Evolutionary conservation across 1,139 yeast genomes (phyloP).

Genomic region (Casaregolazyma lundiana): DNA sequence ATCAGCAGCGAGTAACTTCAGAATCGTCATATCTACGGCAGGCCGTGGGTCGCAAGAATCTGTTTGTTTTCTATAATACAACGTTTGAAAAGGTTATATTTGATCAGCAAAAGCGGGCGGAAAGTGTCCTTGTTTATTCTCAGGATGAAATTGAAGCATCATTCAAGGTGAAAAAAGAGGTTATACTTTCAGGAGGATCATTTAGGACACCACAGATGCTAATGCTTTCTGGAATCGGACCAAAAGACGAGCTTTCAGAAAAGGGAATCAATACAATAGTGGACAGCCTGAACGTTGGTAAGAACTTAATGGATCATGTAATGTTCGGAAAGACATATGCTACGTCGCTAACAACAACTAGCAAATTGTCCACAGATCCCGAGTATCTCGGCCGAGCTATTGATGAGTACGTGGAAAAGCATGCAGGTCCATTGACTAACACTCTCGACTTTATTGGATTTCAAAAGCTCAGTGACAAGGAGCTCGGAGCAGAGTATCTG

Average conservation of each 20-base stretch:
- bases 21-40: not conserved
- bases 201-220: conserved; percentile 30
- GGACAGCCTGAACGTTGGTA: conserved; percentile 28
- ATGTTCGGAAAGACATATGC: not conserved
- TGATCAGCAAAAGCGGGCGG: conserved; percentile 12
- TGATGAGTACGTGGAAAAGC: not conserved
- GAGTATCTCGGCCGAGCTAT: not conserved
- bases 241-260: conserved; percentile 21
- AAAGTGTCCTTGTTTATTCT: conserved; percentile 24
- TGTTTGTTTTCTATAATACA: not conserved
- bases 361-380: not conserved
- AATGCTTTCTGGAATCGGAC: conserved; percentile 31
- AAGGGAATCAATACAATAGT: conserved; percentile 26
- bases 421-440: not conserved
- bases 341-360: not conserved
- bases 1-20: not conserved
- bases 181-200: conserved; percentile 28
- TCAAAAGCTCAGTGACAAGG: not conserved
- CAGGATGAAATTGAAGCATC: conserved; percentile 21
- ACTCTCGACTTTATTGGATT: not conserved
- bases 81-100: not conserved
- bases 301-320: conserved; percentile 28
- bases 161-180: conserved; percentile 27
- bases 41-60: not conserved
- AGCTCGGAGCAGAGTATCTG: not conserved